phyloP scores from a whole-genome alignment of 768 basidiomycete genomes.

The Panellus pusillus region DNA sequence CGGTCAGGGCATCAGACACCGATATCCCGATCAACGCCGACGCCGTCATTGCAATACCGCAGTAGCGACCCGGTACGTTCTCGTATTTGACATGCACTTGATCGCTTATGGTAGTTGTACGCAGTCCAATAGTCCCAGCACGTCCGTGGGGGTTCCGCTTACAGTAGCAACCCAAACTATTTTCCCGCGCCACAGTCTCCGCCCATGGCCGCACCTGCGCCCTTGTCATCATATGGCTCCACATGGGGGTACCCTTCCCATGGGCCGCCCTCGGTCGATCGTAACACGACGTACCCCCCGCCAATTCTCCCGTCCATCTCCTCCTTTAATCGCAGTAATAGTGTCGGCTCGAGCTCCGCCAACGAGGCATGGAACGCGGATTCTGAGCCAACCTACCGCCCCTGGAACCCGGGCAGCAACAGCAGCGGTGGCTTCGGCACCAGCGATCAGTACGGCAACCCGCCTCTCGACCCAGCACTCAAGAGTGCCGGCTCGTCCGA shows the following conservation, averaged over 20 bases:
- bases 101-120: background rate
- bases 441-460: slow-evolving; percentile 29
- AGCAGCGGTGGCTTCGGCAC: slow-evolving; percentile 21
- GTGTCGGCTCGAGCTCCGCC: slow-evolving; percentile 6
- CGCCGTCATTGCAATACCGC: slow-evolving; percentile 42
- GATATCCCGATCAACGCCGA: slow-evolving; percentile 46
- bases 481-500: slow-evolving; percentile 4
- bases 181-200: slow-evolving; percentile 41
- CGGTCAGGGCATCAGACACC: slow-evolving; percentile 48
- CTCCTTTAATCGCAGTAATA: slow-evolving; percentile 44
- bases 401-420: slow-evolving; percentile 45
- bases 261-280: slow-evolving; percentile 39
- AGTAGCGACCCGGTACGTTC: slow-evolving; percentile 45
- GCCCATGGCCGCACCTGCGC: slow-evolving; percentile 39
- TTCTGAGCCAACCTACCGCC: slow-evolving; percentile 45
- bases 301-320: slow-evolving; percentile 56
- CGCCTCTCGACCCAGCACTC: slow-evolving; percentile 43
- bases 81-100: background rate
- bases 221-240: slow-evolving; percentile 43
- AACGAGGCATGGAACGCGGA: slow-evolving; percentile 22
- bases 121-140: slow-evolving; percentile 20
- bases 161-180: slow-evolving; percentile 40
- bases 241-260: slow-evolving; percentile 56
- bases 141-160: slow-evolving; percentile 38
- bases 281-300: slow-evolving; percentile 47